Evolutionary conservation across 1,284 basidiomycete species (phyloP).

Genomic region (Sanghuangporus sanghuang): DNA sequence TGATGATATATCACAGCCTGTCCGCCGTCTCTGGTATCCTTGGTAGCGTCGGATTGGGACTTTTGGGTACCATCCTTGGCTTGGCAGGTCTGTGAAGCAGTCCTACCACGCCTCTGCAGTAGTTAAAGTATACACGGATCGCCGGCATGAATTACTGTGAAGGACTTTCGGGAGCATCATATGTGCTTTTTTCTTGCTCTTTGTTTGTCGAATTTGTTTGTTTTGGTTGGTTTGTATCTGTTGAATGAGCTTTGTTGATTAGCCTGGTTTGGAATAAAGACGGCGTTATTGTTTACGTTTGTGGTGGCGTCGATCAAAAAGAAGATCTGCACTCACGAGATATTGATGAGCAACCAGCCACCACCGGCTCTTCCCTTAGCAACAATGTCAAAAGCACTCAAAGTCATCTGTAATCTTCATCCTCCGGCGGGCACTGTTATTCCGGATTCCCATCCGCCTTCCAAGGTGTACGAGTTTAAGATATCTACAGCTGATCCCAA

Average conservation of each 20-base stretch:
- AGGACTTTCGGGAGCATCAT: not conserved
- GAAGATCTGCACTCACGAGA: not conserved
- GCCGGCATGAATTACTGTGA: not conserved
- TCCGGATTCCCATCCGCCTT: constrained; percentile 24
- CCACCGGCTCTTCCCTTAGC: not conserved
- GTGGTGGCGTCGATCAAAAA: not conserved
- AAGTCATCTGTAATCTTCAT: constrained; percentile 45
- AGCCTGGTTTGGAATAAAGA: no score
- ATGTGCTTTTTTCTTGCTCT: not conserved
- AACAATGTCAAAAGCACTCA: constrained; percentile 35
- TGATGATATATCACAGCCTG: constrained; percentile 18
- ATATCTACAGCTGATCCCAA: constrained; percentile 25
- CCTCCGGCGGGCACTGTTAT: constrained; percentile 34
- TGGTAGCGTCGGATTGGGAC: constrained; percentile 21
- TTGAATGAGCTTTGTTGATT: not conserved
- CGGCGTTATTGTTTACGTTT: no score
- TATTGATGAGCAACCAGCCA: not conserved
- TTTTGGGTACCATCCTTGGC: constrained; percentile 25
- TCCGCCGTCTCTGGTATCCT: constrained; percentile 24
- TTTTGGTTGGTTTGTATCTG: not conserved
- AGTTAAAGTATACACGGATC: not conserved
- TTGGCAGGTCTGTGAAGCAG: constrained; percentile 14
- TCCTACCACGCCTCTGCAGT: not conserved
- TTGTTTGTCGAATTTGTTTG: not conserved
- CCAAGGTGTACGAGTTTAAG: constrained; percentile 33